Base-by-base conservation (phyloP, 23 red algal genomes). In the Gracilaria caudata region DNA sequence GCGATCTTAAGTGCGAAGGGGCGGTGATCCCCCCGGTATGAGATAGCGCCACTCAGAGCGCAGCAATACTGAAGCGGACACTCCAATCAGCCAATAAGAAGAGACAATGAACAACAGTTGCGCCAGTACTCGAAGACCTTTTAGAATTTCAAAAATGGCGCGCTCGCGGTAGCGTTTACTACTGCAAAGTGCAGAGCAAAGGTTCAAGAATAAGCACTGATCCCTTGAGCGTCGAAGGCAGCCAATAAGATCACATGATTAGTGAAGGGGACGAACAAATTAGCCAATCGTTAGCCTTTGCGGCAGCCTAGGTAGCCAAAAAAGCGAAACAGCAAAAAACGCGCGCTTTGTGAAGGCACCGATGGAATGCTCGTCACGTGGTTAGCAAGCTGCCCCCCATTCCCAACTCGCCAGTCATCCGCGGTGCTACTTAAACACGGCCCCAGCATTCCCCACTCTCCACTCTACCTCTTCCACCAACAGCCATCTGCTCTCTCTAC, bases 241-340 rank as follows among this genome's bases (percentile, higher is more conserved):
- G 28, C 57, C 57, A 60, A 60, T 60, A 20, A 60, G 11, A 28
- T 24, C 9, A 23, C 57, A 60, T 12, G 23, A 60, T 60, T 23
- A 1, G 25, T 7, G 23, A 7, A 2, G 25, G 57, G 23, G 57
- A 0, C 9, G 5, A 4, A 28, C 57, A 28, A 28, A 60, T 28
- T 17, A 60, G 28, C 57, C 57, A 60, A 60, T 60, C 57, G 23
- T 23, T 2, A 29, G 21, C 23, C 9, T 60, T 60, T 60, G 21
- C 57, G 21, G 21, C 57, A 29, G 57, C 28, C 28, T 29, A 7
- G 21, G 57, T 60, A 28, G 21, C 5, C 57, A 29, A 4, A 60
- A 40, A 71, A 39, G 65, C 65, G 37, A 71, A 71, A 36, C 65
- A 71, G 34, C 65, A 71, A 71, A 71, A 71, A 71, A 34, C 65